These are phyloP conservation scores for Leptodontidium sp. DNA, from an alignment of 2,329 filamentous ascomycete species.

Conservation along the genomic window DNA sequence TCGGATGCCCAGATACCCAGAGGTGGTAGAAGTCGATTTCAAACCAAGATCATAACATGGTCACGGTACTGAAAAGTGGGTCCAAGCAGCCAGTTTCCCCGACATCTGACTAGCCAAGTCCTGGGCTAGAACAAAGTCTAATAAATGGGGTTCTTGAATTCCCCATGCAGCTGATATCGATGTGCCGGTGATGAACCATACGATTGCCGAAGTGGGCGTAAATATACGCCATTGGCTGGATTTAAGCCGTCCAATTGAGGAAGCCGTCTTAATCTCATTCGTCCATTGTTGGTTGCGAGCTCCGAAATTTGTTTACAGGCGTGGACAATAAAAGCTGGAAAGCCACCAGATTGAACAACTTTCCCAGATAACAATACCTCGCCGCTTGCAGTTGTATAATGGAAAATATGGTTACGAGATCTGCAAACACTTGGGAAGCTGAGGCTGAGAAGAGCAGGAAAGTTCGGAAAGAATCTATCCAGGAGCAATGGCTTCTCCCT, in stretches of 20 bases:
- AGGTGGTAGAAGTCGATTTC: no score
- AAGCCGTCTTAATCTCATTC: neutral
- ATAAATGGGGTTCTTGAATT: no score
- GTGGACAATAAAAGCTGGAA: neutral
- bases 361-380: neutral
- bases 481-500: slow-evolving; percentile 28
- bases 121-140: no score
- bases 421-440: slow-evolving; percentile 18
- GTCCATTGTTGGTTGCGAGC: neutral
- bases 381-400: neutral
- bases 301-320: neutral
- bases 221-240: neutral
- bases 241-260: neutral
- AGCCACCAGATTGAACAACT: neutral
- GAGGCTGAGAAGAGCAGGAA: slow-evolving; percentile 25
- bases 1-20: no score
- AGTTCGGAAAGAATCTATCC: slow-evolving; percentile 23
- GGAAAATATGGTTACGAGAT: neutral
- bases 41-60: no score
- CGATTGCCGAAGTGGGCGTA: neutral
- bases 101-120: no score
- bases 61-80: no score
- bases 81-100: no score
- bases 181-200: neutral
- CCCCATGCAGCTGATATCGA: no score